Evolutionary conservation across 768 basidiomycete genomes (phyloP).

Genomic region (Gelatoporia subvermispora): DNA sequence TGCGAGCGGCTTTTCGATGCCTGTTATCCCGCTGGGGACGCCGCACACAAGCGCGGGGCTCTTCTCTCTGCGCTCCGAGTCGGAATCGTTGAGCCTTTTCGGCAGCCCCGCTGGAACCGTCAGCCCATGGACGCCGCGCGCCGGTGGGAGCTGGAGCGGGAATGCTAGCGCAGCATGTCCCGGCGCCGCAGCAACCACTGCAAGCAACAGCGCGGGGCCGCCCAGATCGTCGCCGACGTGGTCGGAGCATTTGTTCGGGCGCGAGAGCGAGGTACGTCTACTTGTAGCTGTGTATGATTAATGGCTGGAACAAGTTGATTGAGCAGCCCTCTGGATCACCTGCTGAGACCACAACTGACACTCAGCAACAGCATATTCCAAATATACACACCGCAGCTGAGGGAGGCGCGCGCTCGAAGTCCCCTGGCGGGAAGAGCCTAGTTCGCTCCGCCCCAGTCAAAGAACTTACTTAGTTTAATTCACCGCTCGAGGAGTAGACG

Average conservation of each 20-base stretch:
- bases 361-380: background rate
- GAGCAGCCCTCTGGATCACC: background rate
- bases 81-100: no score
- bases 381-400: background rate
- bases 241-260: slow-evolving; percentile 7
- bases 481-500: no score
- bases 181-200: background rate
- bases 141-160: background rate
- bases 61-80: background rate
- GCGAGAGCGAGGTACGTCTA: background rate
- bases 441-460: no score
- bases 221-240: background rate
- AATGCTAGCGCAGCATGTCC: background rate
- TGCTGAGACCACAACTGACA: background rate
- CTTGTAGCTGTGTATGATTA: background rate
- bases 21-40: slow-evolving; percentile 6
- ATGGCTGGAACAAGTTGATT: background rate
- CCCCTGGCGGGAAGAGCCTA: background rate
- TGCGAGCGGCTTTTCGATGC: slow-evolving; percentile 4
- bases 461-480: no score
- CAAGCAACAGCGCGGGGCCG: background rate
- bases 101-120: background rate
- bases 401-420: background rate
- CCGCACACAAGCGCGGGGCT: background rate
- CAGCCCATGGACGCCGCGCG: background rate